Evolutionary conservation across 495 filamentous ascomycete species (phyloP).

Genomic region (Penicillium odoratum): DNA sequence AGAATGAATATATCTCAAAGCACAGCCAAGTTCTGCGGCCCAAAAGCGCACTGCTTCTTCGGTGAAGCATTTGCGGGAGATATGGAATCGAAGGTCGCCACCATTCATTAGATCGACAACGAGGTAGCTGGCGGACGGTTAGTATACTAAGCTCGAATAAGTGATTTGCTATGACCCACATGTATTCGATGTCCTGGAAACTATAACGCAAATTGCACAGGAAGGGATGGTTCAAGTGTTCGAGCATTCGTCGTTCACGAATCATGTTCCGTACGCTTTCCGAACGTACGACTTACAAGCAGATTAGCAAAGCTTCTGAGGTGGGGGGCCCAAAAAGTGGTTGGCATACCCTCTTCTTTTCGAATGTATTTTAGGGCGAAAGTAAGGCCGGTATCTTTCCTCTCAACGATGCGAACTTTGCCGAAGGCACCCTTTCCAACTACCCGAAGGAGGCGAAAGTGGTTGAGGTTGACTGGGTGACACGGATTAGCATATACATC

Average conservation of each 20-base stretch:
- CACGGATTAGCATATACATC: constrained; percentile 11
- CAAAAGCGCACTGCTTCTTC: constrained; percentile 97
- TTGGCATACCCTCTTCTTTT: constrained; percentile 87
- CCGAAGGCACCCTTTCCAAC: constrained; percentile 98
- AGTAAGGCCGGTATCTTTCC: constrained; percentile 89
- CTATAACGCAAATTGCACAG: constrained; percentile 98
- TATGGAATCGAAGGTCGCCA: constrained; percentile 95
- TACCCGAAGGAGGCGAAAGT: constrained; percentile 91
- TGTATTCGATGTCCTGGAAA: constrained; percentile 98
- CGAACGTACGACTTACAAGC: constrained; percentile 80
- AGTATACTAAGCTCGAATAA: constrained; percentile 14
- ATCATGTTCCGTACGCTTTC: constrained; percentile 99
- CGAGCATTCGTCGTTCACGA: constrained; percentile 93
- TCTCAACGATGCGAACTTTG: constrained; percentile 96
- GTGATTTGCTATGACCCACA: constrained; percentile 58
- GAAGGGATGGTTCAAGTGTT: constrained; percentile 96
- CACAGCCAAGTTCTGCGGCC: constrained; percentile 92
- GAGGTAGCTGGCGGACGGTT: constrained; percentile 68
- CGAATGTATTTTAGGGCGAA: constrained; percentile 98
- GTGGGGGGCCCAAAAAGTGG: constrained; percentile 8
- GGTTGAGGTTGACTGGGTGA: constrained; percentile 84
- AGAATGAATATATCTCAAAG: constrained; percentile 83
- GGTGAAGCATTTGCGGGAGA: constrained; percentile 95
- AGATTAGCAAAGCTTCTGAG: not conserved
- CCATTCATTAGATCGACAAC: constrained; percentile 99